These are phyloP conservation scores for Afroboletus lepidellus DNA, from an alignment of 1,284 basidiomycete genomes.

Conservation along the genomic window DNA sequence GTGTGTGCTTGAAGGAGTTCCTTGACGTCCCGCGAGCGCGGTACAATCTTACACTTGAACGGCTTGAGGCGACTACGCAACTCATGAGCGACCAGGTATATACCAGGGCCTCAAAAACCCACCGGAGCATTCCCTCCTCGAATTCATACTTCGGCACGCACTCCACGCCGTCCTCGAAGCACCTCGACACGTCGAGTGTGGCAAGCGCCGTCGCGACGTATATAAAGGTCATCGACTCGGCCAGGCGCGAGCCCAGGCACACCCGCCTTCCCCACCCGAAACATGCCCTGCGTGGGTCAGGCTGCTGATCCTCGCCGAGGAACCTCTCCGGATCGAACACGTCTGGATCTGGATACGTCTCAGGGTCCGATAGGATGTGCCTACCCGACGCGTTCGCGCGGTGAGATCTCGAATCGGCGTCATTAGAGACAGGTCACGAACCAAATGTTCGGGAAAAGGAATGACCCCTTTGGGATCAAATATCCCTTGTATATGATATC, in stretches of 20 bases:
- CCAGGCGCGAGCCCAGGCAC: slow-evolving; percentile 15
- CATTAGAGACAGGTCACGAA: neutral
- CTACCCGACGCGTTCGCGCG: neutral
- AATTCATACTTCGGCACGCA: slow-evolving; percentile 3
- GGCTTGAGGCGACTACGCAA: slow-evolving; percentile 11
- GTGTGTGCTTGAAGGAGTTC: slow-evolving; percentile 6
- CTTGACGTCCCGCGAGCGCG: slow-evolving; percentile 4
- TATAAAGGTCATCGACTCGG: slow-evolving; percentile 17
- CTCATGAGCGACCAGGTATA: neutral
- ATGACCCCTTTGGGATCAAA: neutral
- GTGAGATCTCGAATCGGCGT: neutral
- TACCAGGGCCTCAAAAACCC: neutral
- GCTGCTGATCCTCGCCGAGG: neutral
- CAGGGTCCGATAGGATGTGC: neutral
- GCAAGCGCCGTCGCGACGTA: slow-evolving; percentile 16
- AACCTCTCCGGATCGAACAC: slow-evolving; percentile 1
- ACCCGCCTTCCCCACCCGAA: slow-evolving; percentile 4
- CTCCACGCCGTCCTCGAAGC: neutral
- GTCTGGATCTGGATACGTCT: neutral
- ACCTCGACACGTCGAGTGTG: slow-evolving; percentile 13
- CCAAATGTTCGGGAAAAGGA: neutral
- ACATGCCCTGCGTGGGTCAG: slow-evolving; percentile 6
- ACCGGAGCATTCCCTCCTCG: slow-evolving; percentile 4
- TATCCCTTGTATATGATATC: neutral
- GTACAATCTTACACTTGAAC: slow-evolving; percentile 18